Evolutionary conservation across 2,329 filamentous ascomycete species (phyloP).

Genomic region (Stagonosporopsis rhizophila): DNA sequence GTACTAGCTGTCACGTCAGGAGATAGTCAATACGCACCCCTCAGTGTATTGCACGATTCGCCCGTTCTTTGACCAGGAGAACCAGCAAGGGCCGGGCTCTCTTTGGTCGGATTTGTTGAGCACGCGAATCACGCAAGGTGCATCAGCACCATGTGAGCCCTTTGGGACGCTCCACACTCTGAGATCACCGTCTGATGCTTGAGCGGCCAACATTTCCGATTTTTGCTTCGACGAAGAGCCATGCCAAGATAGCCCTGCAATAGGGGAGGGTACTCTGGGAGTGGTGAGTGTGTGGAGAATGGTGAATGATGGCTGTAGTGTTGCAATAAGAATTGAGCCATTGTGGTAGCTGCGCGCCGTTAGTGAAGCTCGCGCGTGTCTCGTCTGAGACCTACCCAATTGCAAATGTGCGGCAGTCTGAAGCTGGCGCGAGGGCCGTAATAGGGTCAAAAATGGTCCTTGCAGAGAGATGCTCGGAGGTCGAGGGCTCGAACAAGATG

Average conservation of each 20-base stretch:
- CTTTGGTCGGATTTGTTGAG: constrained; percentile 80
- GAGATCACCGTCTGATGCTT: constrained; percentile 89
- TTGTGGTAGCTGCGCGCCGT: constrained; percentile 78
- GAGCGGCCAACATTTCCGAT: constrained; percentile 95
- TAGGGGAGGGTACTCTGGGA: constrained; percentile 81
- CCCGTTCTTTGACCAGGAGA: constrained; percentile 98
- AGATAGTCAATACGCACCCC: constrained; percentile 67
- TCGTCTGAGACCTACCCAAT: constrained; percentile 72
- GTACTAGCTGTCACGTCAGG: constrained; percentile 21
- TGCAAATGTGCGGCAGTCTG: constrained; percentile 92
- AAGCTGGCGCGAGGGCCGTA: constrained; percentile 86
- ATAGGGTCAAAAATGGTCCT: constrained; percentile 94
- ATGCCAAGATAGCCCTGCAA: constrained; percentile 91
- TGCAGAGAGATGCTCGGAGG: constrained; percentile 89
- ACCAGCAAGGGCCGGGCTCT: constrained; percentile 84
- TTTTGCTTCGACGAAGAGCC: constrained; percentile 95
- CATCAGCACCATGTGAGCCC: constrained; percentile 69
- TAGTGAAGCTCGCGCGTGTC: constrained; percentile 21
- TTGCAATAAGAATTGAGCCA: constrained; percentile 89
- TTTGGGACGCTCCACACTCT: constrained; percentile 97
- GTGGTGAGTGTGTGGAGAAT: constrained; percentile 93
- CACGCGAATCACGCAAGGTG: constrained; percentile 87
- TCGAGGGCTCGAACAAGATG: constrained; percentile 91
- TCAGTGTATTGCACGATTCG: constrained; percentile 92
- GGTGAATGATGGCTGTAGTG: constrained; percentile 87